Evolutionary conservation across 2,329 filamentous ascomycete species (phyloP), one percentile per base, ranked within the genome.

Genomic region (Aureobasidium vineae): DNA sequence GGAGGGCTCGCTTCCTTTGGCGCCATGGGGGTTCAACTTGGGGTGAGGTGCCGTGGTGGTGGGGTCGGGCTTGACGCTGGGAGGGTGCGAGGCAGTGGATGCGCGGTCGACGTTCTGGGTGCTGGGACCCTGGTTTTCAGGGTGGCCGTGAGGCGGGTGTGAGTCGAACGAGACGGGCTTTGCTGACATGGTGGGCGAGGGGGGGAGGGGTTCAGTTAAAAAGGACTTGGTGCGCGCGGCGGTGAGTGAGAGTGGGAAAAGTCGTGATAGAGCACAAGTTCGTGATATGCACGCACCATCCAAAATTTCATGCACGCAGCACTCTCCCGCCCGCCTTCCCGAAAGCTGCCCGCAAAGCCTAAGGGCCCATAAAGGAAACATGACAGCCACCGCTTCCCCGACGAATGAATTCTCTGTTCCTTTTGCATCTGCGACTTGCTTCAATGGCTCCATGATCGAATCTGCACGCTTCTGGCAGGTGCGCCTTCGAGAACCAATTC

Each of bases 1-100:
- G 81, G 81, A 68, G 81, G 81, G 60, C 77, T 78, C 73, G 78
- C 79, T 71, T 82, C 80, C 74, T 78, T 81, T 73, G 79, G 79
- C 69, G 66, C 66, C 68, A 60, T 66, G 66, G 38, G 65, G 69
- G 69, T 69, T 67, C 66, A 69, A 54, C 63, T 69, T 67, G 49
- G 66, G 56, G 49, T 67, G 66, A 28, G 70, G 65, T 36, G 64
- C 54, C 21, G 68, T 56, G 52, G 67, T 67, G 63, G 75, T 76
- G 13, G 75, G 75, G 60, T 77, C 75, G 43, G 75, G 74, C 63
- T 74, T 73, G 50, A 63, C 66, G 31, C 68, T 53, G 19, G 74
- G 73, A 45, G 74, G 72, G 67, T 76, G 73, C 23, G 72, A 73
- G 26, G 74, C 70, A 21, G 74, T 76, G 36, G 72, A 72, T n/a